Evolutionary conservation across 495 filamentous ascomycete species (phyloP).

Genomic region (Lichina pygmaea): DNA sequence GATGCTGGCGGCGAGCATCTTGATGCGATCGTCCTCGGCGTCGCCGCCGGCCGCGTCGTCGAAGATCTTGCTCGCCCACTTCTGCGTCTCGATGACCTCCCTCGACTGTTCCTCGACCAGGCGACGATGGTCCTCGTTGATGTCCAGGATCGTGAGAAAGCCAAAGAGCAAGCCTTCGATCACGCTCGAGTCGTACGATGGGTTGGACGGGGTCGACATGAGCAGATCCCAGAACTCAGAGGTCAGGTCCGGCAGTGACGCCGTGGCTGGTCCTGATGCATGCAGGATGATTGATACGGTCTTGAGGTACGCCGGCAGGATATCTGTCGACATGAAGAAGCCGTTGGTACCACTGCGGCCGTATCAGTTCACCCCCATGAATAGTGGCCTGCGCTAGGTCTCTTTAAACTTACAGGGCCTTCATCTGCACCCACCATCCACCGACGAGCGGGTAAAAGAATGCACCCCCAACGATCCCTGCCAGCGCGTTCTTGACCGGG

Average conservation of each 20-base stretch:
- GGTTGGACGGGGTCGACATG: constrained; percentile 15
- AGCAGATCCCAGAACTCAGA: constrained; percentile 41
- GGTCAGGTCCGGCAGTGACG: constrained; percentile 37
- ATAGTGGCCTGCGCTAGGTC: constrained; percentile 12
- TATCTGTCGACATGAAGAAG: constrained; percentile 26
- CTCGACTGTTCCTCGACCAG: constrained; percentile 28
- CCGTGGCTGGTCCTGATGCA: constrained; percentile 33
- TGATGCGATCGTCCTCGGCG: constrained; percentile 31
- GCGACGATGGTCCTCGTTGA: constrained; percentile 31
- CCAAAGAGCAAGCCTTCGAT: constrained; percentile 51
- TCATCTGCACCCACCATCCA: constrained; percentile 20
- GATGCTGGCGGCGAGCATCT: constrained; percentile 57
- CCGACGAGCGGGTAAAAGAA: constrained; percentile 61
- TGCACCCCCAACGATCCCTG: constrained; percentile 38
- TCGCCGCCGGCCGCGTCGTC: constrained; percentile 22
- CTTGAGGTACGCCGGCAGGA: constrained; percentile 33
- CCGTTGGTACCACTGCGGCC: constrained; percentile 2
- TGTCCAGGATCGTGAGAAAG: constrained; percentile 54
- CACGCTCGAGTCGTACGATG: constrained; percentile 29
- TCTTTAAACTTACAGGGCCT: constrained; percentile 13
- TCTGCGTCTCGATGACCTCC: constrained; percentile 29
- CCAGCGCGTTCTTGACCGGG: constrained; percentile 45
- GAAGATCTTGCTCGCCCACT: constrained; percentile 49
- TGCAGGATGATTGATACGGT: constrained; percentile 39
- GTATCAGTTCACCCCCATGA: constrained; percentile 16